A percentile compares a stretch with the other conserved stretches of the same genome.
Conservation (phyloP, 1,284 basidiomycete genomes). For the Cutaneotrichosporon arboriforme region DNA sequence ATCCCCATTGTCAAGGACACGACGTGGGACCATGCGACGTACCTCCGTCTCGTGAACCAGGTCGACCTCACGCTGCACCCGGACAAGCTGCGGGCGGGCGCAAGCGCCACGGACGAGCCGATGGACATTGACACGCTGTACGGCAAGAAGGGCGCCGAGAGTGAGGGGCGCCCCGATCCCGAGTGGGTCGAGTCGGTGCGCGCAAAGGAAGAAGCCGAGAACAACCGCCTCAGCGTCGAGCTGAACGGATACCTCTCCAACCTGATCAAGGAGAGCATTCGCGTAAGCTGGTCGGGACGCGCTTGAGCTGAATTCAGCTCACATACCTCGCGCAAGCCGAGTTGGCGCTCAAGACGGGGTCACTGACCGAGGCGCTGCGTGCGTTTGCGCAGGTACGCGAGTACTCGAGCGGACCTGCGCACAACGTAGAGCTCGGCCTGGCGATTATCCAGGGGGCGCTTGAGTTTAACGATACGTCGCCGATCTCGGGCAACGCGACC, state of each 20-base stretch:
- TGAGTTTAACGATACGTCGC: conserved; percentile 28
- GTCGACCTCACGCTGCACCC: conserved; percentile 11
- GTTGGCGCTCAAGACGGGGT: conserved; percentile 33
- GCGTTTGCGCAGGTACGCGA: conserved; percentile 31
- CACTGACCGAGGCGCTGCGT: conserved; percentile 24
- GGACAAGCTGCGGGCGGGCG: neutral
- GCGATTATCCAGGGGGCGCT: conserved; percentile 36
- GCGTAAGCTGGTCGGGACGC: conserved; percentile 23
- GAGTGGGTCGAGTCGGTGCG: conserved; percentile 29
- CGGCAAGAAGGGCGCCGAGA: conserved; percentile 8
- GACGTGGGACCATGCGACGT: conserved; percentile 27
- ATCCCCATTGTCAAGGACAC: conserved; percentile 27
- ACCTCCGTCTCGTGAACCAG: conserved; percentile 12
- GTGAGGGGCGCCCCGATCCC: conserved; percentile 26
- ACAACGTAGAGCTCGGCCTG: conserved; percentile 38
- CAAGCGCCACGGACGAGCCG: conserved; percentile 7
- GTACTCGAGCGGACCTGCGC: conserved; percentile 31
- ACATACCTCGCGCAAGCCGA: conserved; percentile 39
- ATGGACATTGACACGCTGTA: conserved; percentile 18
- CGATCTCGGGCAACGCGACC: conserved; percentile 34
- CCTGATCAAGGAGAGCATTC: conserved; percentile 44
- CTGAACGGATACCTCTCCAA: conserved; percentile 43
- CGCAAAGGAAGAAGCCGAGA: conserved; percentile 27
- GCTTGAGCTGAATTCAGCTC: conserved; percentile 24
- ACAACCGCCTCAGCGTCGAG: conserved; percentile 33